Evolutionary conservation across 2,329 filamentous ascomycete genomes (phyloP).

Genomic region (Pseudonectria buxi): DNA sequence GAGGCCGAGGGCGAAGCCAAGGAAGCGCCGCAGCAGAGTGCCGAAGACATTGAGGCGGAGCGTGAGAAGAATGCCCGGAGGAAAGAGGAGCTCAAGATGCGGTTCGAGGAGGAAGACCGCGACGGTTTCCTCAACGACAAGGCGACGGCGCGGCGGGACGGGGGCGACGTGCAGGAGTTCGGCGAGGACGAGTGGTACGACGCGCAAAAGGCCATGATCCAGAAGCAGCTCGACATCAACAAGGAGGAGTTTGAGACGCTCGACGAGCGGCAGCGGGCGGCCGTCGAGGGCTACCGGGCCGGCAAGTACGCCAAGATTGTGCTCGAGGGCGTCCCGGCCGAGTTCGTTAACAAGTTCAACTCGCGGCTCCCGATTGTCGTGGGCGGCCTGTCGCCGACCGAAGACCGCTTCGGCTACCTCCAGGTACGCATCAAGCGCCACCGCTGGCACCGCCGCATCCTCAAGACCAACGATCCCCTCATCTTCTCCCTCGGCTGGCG

Average conservation of each 20-base stretch:
- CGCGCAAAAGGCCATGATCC: constrained; percentile 84
- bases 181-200: constrained; percentile 99
- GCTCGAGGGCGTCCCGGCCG: constrained; percentile 79
- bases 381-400: constrained; percentile 85
- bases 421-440: constrained; percentile 96
- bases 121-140: constrained; percentile 93
- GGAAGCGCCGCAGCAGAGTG: constrained; percentile 35
- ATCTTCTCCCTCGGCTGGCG: constrained; percentile 97
- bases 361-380: constrained; percentile 77
- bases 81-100: constrained; percentile 89
- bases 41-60: constrained; percentile 69
- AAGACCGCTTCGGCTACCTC: constrained; percentile 91
- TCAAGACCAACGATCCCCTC: constrained; percentile 95
- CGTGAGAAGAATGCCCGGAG: constrained; percentile 82
- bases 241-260: constrained; percentile 84
- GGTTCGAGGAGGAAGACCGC: constrained; percentile 97
- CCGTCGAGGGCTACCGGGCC: constrained; percentile 84
- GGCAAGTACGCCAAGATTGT: constrained; percentile 91
- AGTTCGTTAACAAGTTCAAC: constrained; percentile 80
- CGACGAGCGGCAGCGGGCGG: constrained; percentile 73
- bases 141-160: constrained; percentile 64
- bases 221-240: constrained; percentile 97
- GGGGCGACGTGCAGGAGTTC: constrained; percentile 67
- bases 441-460: constrained; percentile 97
- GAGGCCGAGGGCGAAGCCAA: constrained; percentile 51